Evolutionary conservation across 2,329 filamentous ascomycete species (phyloP).

Genomic region (Geosmithia morbida): DNA sequence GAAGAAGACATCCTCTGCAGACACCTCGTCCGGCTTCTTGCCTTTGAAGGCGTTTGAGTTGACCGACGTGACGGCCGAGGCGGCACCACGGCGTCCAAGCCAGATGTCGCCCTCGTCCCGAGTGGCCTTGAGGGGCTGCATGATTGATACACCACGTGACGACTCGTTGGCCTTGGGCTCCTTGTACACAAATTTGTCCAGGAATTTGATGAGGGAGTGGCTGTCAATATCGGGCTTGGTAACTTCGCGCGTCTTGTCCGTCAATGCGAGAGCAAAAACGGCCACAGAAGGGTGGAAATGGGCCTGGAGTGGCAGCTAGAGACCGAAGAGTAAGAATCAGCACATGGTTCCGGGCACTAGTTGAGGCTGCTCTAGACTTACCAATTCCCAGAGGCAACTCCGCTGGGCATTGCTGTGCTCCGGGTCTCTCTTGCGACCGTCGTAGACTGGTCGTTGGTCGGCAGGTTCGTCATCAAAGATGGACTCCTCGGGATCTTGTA

Average conservation of each 20-base stretch:
- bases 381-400: constrained; percentile 85
- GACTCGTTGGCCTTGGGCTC: constrained; percentile 63
- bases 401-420: constrained; percentile 86
- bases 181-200: constrained; percentile 97
- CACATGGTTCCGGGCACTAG: neutral
- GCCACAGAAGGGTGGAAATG: constrained; percentile 93
- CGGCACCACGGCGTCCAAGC: constrained; percentile 33
- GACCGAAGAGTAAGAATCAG: constrained; percentile 6
- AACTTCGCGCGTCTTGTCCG: constrained; percentile 55
- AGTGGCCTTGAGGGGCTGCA: constrained; percentile 65
- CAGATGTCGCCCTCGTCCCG: constrained; percentile 40
- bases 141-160: constrained; percentile 74
- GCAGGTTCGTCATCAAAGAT: constrained; percentile 48
- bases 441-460: constrained; percentile 40
- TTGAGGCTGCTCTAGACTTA: constrained; percentile 24
- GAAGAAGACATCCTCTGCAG: constrained; percentile 93
- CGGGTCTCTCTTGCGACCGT: constrained; percentile 82
- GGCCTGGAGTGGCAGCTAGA: constrained; percentile 22
- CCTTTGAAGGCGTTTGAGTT: constrained; percentile 88
- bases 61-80: constrained; percentile 30
- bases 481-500: constrained; percentile 67
- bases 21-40: constrained; percentile 75
- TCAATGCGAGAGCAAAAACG: constrained; percentile 61
- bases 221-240: constrained; percentile 83
- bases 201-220: constrained; percentile 86